Base-by-base conservation (phyloP, 352 stramenopile species). In the Phytophthora meadii region DNA sequence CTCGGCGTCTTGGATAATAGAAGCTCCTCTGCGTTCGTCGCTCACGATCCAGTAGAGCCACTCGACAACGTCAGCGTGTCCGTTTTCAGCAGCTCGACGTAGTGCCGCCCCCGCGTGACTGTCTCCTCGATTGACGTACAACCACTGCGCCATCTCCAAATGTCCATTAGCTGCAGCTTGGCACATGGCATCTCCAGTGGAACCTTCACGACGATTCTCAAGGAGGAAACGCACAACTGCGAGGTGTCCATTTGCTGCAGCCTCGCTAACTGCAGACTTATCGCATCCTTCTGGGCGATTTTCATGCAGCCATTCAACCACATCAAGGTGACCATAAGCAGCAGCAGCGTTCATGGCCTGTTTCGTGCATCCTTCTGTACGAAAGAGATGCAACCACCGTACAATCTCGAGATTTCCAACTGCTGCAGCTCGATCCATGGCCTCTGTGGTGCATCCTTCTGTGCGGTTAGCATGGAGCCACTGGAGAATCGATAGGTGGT, bases 31-130 rank as follows among this genome's bases (percentile, higher is more conserved):
- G 27, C 60, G 60, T 54, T 68, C 44, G 2, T 68, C 60, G 32
- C 44, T n/a, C 24, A 68, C 51, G 44, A 62, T 57, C 60, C 60
- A 68, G 28, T 68, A 68, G 0, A 69, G 46, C 53, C 61, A 64
- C 39, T 69, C 54, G 3, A 64, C 54, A 10, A 69, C 37, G 11
- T 6, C 46, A 12, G 10, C 12, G 32, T 59, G 61, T 10, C 54
- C 61, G 1, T 69, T 52, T 49, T 63, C 45, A 37, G 54, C 61
- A 17, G 61, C 61, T 12, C 48, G 52, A 17, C 61, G 37, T 39
- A 69, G n/a, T 14, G 53, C 61, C 24, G 37, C 54, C 8, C 53
- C 61, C 12, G 42, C 39, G 34, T 64, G 27, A 39, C 46, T 59
- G 49, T 67, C 59, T 14, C 50, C 44, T 10, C 59, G 59, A 45